These are phyloP conservation scores for Dendrocalamus sinicus DNA, from an alignment of 176 grass and related monocot species.

Conservation along the genomic window DNA sequence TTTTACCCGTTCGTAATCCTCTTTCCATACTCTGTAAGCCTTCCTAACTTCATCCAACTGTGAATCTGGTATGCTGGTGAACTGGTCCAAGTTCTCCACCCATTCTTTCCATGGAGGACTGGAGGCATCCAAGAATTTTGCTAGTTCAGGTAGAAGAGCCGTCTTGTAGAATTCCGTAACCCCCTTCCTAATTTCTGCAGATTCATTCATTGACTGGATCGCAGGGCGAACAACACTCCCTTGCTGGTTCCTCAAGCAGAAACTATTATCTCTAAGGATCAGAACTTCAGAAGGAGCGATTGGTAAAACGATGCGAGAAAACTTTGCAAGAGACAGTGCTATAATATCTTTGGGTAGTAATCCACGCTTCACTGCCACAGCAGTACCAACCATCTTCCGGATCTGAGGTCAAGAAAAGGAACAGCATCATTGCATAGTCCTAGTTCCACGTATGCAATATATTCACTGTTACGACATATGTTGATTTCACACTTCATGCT, in stretches of 20 bases:
- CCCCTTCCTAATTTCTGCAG: slow-evolving; percentile 53
- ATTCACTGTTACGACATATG: not conserved
- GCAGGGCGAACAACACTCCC: slow-evolving; percentile 65
- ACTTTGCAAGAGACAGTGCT: slow-evolving; percentile 79
- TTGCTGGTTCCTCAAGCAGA: slow-evolving; percentile 50
- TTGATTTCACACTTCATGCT: not conserved
- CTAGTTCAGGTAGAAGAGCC: slow-evolving; percentile 71
- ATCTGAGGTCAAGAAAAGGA: slow-evolving; percentile 63
- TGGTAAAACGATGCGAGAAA: slow-evolving; percentile 86
- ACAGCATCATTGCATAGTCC: not conserved
- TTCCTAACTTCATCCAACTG: slow-evolving; percentile 78
- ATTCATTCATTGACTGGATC: slow-evolving; percentile 68
- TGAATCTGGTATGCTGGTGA: slow-evolving; percentile 59
- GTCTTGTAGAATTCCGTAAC: slow-evolving; percentile 66
- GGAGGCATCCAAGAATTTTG: slow-evolving; percentile 64
- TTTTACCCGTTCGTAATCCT: slow-evolving; percentile 56
- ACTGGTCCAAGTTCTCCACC: slow-evolving; percentile 76
- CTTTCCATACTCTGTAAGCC: slow-evolving; percentile 71
- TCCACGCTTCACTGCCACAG: slow-evolving; percentile 79
- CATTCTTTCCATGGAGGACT: slow-evolving; percentile 85
- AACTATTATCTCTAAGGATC: slow-evolving; percentile 70
- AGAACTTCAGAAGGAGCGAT: slow-evolving; percentile 91
- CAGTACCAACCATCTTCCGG: slow-evolving; percentile 90
- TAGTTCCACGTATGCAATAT: not conserved
- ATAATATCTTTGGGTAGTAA: slow-evolving; percentile 81